Conservation (phyloP, 2,329 filamentous ascomycete species). For the Emydomyces testavorans region DNA sequence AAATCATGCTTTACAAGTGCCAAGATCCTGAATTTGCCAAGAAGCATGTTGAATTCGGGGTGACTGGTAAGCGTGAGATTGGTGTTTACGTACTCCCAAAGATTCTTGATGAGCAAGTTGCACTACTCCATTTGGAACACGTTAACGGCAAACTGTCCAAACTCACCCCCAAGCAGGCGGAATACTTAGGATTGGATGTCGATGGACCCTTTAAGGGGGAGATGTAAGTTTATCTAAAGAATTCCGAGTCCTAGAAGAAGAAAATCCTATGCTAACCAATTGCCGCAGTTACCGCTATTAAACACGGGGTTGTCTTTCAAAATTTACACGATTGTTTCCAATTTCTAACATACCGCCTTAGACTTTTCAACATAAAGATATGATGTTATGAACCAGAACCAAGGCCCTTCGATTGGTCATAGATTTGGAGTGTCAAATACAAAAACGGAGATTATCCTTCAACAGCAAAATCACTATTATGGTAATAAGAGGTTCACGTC, state of each 20-base stretch:
- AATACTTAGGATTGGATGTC: constrained; percentile 77
- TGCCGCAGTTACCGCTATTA: constrained; percentile 54
- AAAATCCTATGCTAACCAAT: neutral
- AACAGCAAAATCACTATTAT: constrained; percentile 41
- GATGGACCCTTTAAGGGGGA: constrained; percentile 96
- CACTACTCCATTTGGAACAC: constrained; percentile 82
- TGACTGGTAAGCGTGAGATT: constrained; percentile 76
- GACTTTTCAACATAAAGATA: constrained; percentile 47
- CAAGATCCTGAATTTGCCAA: constrained; percentile 73
- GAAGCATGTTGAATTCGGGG: constrained; percentile 95
- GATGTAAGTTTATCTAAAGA: constrained; percentile 45
- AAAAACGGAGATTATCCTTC: constrained; percentile 40
- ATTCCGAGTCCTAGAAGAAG: neutral
- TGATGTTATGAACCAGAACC: constrained; percentile 48
- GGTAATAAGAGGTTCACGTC: constrained; percentile 5
- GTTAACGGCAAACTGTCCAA: constrained; percentile 88
- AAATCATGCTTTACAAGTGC: constrained; percentile 96
- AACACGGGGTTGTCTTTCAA: constrained; percentile 21
- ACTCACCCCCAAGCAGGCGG: constrained; percentile 75
- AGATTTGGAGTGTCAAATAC: constrained; percentile 30
- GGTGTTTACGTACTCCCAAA: constrained; percentile 97
- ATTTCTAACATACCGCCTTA: constrained; percentile 18
- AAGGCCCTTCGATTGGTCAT: constrained; percentile 32
- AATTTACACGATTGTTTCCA: neutral
- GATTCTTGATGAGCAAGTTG: constrained; percentile 98